These are phyloP conservation scores for Lantana camara DNA, from an alignment of 257 asterid genomes.

Conservation along the genomic window DNA sequence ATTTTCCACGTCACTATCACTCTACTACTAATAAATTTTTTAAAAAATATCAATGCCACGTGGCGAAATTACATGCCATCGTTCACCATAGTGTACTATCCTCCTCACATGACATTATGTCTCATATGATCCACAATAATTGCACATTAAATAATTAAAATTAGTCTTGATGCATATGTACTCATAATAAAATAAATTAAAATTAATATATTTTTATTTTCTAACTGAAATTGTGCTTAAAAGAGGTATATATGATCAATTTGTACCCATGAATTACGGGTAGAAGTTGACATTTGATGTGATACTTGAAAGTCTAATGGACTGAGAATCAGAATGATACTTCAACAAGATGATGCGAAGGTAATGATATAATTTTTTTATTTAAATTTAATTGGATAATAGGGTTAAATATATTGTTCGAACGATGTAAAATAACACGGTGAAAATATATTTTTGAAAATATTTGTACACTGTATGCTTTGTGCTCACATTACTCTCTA, in stretches of 20 bases:
- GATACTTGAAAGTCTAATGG: conserved; percentile 3
- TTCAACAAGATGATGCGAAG: too few species aligned
- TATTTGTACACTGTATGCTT: too few species aligned
- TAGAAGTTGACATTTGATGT: conserved; percentile 31
- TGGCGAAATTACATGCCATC: conserved; percentile 23
- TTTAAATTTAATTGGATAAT: too few species aligned
- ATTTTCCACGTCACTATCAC: conserved; percentile 38
- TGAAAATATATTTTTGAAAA: too few species aligned
- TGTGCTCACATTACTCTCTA: too few species aligned
- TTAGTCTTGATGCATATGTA: conserved; percentile 14
- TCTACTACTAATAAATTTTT: background rate
- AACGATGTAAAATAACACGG: too few species aligned
- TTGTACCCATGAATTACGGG: conserved; percentile 33
- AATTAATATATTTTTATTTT: too few species aligned
- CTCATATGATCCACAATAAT: conserved; percentile 17
- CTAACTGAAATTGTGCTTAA: conserved; percentile 25
- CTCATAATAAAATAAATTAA: background rate
- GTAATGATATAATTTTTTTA: too few species aligned
- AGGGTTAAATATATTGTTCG: too few species aligned
- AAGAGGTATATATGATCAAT: conserved; percentile 19
- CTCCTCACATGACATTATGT: conserved; percentile 39
- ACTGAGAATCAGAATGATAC: background rate
- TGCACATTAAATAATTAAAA: conserved; percentile 15
- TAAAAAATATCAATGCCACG: conserved; percentile 10
- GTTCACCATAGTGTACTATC: conserved; percentile 20